Percentiles rank a stretch among this genome's conserved stretches.
These are phyloP conservation scores for Noccaea caerulescens DNA, from an alignment of 345 rosid species.

Conservation along the genomic window DNA sequence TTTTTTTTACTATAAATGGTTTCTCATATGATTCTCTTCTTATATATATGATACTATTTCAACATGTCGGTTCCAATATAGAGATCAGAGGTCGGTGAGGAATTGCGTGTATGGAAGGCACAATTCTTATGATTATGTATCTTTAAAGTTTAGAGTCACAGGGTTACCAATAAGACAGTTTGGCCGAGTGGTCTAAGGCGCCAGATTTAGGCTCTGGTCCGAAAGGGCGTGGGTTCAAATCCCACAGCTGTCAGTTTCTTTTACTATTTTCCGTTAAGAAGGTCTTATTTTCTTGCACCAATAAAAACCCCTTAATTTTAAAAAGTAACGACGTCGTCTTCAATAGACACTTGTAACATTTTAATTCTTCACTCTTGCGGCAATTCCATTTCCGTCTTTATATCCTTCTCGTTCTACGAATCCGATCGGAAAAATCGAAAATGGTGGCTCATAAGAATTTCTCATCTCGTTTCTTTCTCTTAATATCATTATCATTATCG, in stretches of 20 bases:
- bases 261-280: neutral
- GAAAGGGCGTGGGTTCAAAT: slow-evolving; percentile 99
- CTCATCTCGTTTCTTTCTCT: slow-evolving; percentile 22
- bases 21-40: slow-evolving; percentile 23
- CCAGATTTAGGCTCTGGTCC: slow-evolving; percentile 99
- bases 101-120: too few species aligned
- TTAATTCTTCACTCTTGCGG: neutral
- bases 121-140: too few species aligned
- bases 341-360: neutral
- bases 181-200: slow-evolving; percentile 99
- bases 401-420: neutral
- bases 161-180: slow-evolving; percentile 48
- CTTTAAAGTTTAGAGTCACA: fast-evolving
- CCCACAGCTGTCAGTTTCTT: slow-evolving; percentile 82
- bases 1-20: neutral
- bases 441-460: neutral
- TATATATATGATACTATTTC: neutral
- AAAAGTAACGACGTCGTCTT: neutral
- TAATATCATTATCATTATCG: slow-evolving; percentile 18
- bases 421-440: neutral
- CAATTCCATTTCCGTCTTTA: slow-evolving; percentile 3
- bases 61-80: slow-evolving; percentile 17
- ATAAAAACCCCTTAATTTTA: neutral
- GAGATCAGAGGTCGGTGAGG: neutral
- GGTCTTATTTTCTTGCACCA: neutral